Evolutionary conservation across 805 yeast species (phyloP), one percentile per base, ranked within the genome.

Genomic region (Ogataea salicorniae): DNA sequence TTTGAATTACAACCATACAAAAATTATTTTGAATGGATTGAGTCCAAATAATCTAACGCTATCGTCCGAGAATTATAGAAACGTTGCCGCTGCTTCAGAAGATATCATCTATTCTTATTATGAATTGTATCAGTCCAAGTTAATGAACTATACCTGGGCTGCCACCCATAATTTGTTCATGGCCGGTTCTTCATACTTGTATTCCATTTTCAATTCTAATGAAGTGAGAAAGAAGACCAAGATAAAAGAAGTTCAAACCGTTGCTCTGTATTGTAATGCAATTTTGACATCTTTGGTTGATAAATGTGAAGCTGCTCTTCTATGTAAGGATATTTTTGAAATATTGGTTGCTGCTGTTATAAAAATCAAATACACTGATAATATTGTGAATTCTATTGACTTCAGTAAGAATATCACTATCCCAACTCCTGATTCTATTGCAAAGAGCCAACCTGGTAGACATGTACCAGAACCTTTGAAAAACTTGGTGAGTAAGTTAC

Each of bases 71-170:
- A 87, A 87, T 39, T 77, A 78, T 54, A 55, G 72, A 35, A 73
- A 75, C 39, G 79, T 88, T 13, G 74, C 78, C 11, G 80, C 77
- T 23, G 78, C 91, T 0, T 79, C 94, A 1, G 77, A 76, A 54
- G 84, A 83, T 39, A 76, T 88, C 34, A 83, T 89, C 45, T 68
- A 72, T 34, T 75, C 82, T 31, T 90, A 87, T 61, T 69, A 75
- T 43, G 77, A 76, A 44, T 67, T 90, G 36, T 77, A 76, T 54
- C 63, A 70, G n/a, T 73, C 73, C 29, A 77, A 77, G 56, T 71
- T 78, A 41, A 75, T 89, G 50, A 88, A 88, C 63, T 90, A 87
- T 64, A 87, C 96, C 0, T 90, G 97, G 97, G 91, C 90, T 2
- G 94, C 95, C 0, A 91, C 88, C 3, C 95, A 89, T 63, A 89